Evolutionary conservation across 1,284 basidiomycete species (phyloP), one percentile per base, ranked within the genome.

Genomic region (Peniophora sp.): DNA sequence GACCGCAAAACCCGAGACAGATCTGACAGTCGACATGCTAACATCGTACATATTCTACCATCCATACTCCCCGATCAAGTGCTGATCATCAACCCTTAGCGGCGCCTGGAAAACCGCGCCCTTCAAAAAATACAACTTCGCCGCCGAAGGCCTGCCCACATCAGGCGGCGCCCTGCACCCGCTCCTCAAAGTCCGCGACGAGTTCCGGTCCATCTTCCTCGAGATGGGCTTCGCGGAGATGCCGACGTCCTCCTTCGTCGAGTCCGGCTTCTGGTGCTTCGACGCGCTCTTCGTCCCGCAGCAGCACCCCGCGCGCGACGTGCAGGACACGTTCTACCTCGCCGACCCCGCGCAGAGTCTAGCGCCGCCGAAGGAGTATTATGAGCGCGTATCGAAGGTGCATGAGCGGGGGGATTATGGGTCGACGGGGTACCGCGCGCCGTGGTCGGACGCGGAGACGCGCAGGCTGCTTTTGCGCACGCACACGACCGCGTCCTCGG

Each of bases 171-270:
- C 95, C 11, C 74, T 99, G 32, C 97, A 99, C 68, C 97, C 96
- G 5, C 78, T 99, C 24, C 81, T 99, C 58, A 99, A 99, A 74
- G 97, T 99, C 34, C 81, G 97, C 50, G 96, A 99, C 68, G 97
- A 99, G 69, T 94, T 99, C 68, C 81, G 95, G 49, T 90, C 91
- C 65, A 98, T 99, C 64, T 99, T 99, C 78, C 82, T 99, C 60
- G 97, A 99, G 68, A 98, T 99, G 93, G 97, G 97, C 14, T 99
- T 99, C 72, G 87, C 93, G 52, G 97, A 99, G 71, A 99, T 99
- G 97, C 94, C 96, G 5, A 98, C 97, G n/a, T 86, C 88, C 54
- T 86, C 88, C 53, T 99, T 95, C 66, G 94, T 99, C 53, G 97
- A 99, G 69, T 97, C 93, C 23, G 89, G 89, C 34, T 99, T 99